phyloP scores from a whole-genome alignment of 495 filamentous ascomycete species.

The Lophium mytilinum region DNA sequence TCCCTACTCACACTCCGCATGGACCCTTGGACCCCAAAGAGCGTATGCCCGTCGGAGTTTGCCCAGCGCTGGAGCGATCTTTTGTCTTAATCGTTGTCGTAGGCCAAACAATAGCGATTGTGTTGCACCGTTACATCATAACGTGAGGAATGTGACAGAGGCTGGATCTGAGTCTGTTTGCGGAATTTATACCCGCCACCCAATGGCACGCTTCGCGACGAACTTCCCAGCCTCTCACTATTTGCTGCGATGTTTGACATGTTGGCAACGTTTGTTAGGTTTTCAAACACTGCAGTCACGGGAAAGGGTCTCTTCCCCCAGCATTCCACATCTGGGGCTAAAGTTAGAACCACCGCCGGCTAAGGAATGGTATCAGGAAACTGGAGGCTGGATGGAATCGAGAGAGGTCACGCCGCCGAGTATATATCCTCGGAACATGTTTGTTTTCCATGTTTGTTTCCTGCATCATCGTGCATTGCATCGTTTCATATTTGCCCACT shows the following conservation, averaged over 20 bases:
- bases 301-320: slow-evolving; percentile 11
- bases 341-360: slow-evolving; percentile 11
- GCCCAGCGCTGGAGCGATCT: no score
- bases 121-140: background rate
- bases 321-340: slow-evolving; percentile 17
- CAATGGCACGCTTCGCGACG: slow-evolving; percentile 5
- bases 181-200: slow-evolving; percentile 4
- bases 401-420: background rate
- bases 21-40: no score
- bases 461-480: slow-evolving; percentile 17
- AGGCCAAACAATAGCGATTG: no score
- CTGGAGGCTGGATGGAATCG: slow-evolving; percentile 21
- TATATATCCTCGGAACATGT: slow-evolving; percentile 26
- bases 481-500: slow-evolving; percentile 4
- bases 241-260: slow-evolving; percentile 5
- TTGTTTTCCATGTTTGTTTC: slow-evolving; percentile 23
- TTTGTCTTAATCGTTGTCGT: no score
- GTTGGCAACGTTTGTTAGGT: slow-evolving; percentile 14
- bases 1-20: no score
- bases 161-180: slow-evolving; percentile 12
- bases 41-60: no score
- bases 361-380: slow-evolving; percentile 12
- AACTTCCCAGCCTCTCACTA: slow-evolving; percentile 5
- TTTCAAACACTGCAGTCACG: slow-evolving; percentile 12
- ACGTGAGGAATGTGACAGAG: background rate